Conservation (phyloP, 2,329 filamentous ascomycete genomes). For the Fusarium staphyleae region DNA sequence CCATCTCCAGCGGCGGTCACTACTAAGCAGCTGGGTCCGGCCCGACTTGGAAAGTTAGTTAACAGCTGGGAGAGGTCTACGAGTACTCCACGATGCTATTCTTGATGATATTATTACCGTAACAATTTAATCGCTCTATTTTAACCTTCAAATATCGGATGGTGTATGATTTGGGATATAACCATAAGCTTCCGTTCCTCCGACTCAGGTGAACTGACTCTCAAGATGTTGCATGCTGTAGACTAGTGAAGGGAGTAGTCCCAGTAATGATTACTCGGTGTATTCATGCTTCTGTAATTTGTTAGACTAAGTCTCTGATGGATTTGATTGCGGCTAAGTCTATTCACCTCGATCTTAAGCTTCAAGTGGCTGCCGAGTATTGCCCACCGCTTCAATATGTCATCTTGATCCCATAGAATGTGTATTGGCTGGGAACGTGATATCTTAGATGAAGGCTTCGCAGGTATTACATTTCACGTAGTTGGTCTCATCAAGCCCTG, state of each 20-base stretch:
- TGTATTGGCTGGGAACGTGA: too few species aligned
- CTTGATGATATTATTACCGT: not conserved
- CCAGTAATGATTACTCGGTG: not conserved
- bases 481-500: too few species aligned
- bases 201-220: slow-evolving; percentile 7
- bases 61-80: not conserved
- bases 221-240: slow-evolving; percentile 8
- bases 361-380: not conserved
- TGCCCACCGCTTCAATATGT: too few species aligned
- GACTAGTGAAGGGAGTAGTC: not conserved
- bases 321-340: not conserved
- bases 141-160: not conserved
- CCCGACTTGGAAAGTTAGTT: too few species aligned
- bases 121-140: slow-evolving; percentile 4
- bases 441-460: too few species aligned
- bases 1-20: slow-evolving; percentile 4
- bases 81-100: not conserved
- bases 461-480: too few species aligned
- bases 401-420: not conserved
- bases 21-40: not conserved
- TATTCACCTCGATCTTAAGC: not conserved
- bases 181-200: slow-evolving; percentile 24
- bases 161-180: not conserved
- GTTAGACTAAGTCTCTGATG: not conserved
- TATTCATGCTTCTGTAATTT: slow-evolving; percentile 4